Percentiles rank a stretch among this genome's conserved stretches.
Evolutionary conservation across 331 rosid genomes (phyloP).

Genomic region (Spiraea crenata): DNA sequence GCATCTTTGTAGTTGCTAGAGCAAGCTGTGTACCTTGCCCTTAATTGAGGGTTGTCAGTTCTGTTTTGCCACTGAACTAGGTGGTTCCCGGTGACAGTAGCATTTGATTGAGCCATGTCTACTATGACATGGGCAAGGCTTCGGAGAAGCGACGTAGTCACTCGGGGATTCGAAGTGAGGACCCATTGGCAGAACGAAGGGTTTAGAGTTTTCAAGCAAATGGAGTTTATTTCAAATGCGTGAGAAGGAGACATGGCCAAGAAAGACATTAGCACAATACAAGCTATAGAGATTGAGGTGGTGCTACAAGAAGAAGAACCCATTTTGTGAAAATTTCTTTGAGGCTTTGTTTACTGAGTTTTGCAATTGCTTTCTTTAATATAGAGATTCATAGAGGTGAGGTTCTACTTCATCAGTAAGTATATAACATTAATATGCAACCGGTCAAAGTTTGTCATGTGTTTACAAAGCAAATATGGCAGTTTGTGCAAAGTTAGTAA

Average conservation of each 20-base stretch:
- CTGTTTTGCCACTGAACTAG: neutral
- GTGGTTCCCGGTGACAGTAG: neutral
- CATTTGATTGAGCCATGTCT: neutral
- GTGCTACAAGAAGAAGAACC: neutral
- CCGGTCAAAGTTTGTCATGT: neutral
- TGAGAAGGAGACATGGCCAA: neutral
- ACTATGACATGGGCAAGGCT: slow-evolving; percentile 5
- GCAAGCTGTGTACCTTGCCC: slow-evolving; percentile 22
- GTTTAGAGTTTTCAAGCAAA: slow-evolving; percentile 27
- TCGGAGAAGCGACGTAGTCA: slow-evolving; percentile 7
- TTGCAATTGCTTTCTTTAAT: neutral
- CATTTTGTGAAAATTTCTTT: neutral
- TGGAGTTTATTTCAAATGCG: neutral
- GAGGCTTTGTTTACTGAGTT: neutral
- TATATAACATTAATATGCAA: neutral
- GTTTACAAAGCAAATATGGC: neutral
- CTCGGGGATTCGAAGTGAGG: neutral
- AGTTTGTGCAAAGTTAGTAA: neutral
- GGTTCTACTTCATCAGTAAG: neutral
- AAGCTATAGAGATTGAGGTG: neutral
- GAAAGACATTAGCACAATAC: neutral
- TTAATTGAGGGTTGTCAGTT: neutral
- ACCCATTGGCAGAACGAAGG: slow-evolving; percentile 1
- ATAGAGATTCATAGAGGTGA: neutral
- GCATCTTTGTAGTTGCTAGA: slow-evolving; percentile 6